Evolutionary conservation across 1,284 basidiomycete genomes (phyloP), one percentile per base, ranked within the genome.

Genomic region (Boletus holoroseus): DNA sequence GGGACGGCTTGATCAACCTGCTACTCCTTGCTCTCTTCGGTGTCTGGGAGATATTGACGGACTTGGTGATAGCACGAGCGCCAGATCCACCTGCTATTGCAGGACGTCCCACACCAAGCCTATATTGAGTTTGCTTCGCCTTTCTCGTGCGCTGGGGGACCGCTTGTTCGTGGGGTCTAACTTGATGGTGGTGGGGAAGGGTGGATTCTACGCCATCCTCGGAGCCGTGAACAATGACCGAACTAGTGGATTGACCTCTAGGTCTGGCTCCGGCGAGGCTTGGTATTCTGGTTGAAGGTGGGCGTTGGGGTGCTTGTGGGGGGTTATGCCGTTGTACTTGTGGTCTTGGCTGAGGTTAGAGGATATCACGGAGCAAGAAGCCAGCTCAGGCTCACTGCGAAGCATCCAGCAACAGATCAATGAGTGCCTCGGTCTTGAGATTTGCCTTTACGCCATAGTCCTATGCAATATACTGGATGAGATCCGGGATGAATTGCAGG

Each of bases 371-470:
- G 34, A 43, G 38, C 44, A 44, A 42, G 20, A 38, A 24, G 22
- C 18, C 11, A 38, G 36, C 11, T 20, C 18, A 18, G 22, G 35
- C 73, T 55, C 58, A 81, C 74, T 76, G 73, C 1, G 67, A 65
- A 50, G 79, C 73, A 58, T 82, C 78, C 12, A 86, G 68, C 13
- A 88, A 71, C n/a, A 85, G 71, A 60, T 88, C 82, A 60, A 89
- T 86, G 55, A 89, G 71, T 40, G 79, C 79, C 58, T 87, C 85
- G 22, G 84, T 79, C 71, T 86, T 89, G 63, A 88, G 76, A 67
- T 88, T 88, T 44, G 87, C 85, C 66, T 78, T 83, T 54, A 89
- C 78, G 51, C 85, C 85, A 64, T 83, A 81, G 57, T 87, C 83
- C 85, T 88, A 35, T 51, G 32, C 47, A 47, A 54, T 43, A 44